phyloP scores from a whole-genome alignment of 805 yeast genomes.

The Myxozyma udenii region DNA sequence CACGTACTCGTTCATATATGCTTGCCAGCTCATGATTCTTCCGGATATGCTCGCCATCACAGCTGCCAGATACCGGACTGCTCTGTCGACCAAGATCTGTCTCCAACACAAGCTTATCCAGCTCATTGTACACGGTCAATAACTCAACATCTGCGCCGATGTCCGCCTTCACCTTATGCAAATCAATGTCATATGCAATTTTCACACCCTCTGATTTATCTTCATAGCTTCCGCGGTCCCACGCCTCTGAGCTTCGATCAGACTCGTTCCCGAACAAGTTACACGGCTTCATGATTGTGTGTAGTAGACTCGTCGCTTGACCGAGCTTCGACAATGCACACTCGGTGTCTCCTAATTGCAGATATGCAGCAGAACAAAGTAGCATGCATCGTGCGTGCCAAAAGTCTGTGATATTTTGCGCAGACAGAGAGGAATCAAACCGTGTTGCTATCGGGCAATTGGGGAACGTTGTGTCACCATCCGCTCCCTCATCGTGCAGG shows the following conservation, averaged over 20 bases:
- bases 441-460: neutral
- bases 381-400: conserved; percentile 12
- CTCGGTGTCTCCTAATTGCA: conserved; percentile 1
- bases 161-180: neutral
- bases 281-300: neutral
- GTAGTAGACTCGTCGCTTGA: conserved; percentile 1
- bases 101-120: conserved; percentile 5
- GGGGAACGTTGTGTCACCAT: neutral
- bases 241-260: neutral
- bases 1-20: neutral
- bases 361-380: conserved; percentile 7
- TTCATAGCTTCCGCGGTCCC: neutral
- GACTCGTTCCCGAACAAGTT: neutral
- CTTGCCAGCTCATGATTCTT: neutral
- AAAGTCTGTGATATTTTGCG: neutral
- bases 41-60: conserved; percentile 9
- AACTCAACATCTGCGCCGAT: neutral
- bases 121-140: conserved; percentile 2
- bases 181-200: neutral
- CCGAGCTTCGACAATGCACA: conserved; percentile 11
- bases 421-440: neutral
- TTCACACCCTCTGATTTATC: neutral
- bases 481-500: neutral
- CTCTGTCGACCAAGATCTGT: conserved; percentile 6
- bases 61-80: neutral